Evolutionary conservation across 257 asterid species (phyloP).

Genomic region (Solanum ahanhuiri): DNA sequence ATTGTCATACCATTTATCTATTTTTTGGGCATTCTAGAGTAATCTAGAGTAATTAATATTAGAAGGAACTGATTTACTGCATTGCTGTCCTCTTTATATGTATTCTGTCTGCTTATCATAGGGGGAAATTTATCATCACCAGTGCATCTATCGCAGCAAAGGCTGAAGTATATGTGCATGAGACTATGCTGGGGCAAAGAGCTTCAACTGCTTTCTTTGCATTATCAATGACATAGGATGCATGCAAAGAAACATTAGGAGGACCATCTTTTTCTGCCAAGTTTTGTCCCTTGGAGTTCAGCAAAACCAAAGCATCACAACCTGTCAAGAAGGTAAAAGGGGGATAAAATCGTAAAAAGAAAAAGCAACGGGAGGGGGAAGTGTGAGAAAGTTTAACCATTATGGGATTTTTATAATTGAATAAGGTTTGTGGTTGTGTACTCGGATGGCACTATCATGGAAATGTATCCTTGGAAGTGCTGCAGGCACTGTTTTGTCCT

Average conservation of each 20-base stretch:
- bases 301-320: slow-evolving; percentile 13
- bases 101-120: not conserved
- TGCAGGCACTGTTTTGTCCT: slow-evolving; percentile 49
- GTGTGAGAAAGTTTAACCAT: not conserved
- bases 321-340: not conserved
- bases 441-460: slow-evolving; percentile 68
- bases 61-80: not conserved
- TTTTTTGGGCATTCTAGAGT: not conserved
- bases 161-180: slow-evolving; percentile 61
- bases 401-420: not conserved
- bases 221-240: slow-evolving; percentile 6
- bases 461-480: slow-evolving; percentile 66
- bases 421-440: not conserved
- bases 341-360: not conserved
- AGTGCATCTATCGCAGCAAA: slow-evolving; percentile 63
- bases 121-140: slow-evolving; percentile 24
- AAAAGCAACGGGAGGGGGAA: too few relatives aligned
- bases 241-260: slow-evolving; percentile 11
- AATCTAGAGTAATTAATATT: not conserved
- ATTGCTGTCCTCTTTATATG: not conserved
- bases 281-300: slow-evolving; percentile 5
- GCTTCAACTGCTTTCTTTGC: slow-evolving; percentile 42
- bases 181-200: slow-evolving; percentile 47
- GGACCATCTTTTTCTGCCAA: slow-evolving; percentile 18
- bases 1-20: not conserved